These are phyloP conservation scores for Phaseolus lunatus DNA, from an alignment of 306 rosid species.

Conservation along the genomic window DNA sequence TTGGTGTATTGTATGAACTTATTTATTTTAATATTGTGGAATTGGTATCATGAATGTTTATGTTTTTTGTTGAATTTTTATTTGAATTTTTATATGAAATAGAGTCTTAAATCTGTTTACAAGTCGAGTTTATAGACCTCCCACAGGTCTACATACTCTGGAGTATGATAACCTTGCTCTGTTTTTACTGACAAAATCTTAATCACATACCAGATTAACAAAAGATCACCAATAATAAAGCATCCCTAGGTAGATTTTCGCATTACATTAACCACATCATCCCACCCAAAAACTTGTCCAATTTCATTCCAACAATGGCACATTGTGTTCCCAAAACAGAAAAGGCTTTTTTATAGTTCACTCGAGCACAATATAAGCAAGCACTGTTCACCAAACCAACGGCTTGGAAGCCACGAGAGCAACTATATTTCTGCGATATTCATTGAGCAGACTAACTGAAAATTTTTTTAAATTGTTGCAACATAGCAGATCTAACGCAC, in stretches of 20 bases:
- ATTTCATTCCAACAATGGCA: constrained; percentile 22
- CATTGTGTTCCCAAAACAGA: constrained; percentile 27
- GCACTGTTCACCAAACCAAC: neutral
- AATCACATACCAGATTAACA: neutral
- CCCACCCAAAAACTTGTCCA: constrained; percentile 13
- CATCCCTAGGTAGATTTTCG: neutral
- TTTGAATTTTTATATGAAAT: no score
- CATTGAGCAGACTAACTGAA: constrained; percentile 14
- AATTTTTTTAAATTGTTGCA: constrained; percentile 19
- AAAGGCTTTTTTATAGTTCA: neutral
- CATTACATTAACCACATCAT: constrained; percentile 25
- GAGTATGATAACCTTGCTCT: no score
- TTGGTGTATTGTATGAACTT: no score
- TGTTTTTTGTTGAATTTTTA: no score
- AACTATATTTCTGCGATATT: constrained; percentile 14
- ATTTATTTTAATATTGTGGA: no score
- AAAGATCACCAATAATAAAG: constrained; percentile 30
- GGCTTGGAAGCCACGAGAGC: neutral
- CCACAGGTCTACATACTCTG: no score
- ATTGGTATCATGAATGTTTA: no score
- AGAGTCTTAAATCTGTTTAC: no score
- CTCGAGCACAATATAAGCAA: neutral
- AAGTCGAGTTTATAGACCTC: no score
- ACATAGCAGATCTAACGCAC: constrained; percentile 18
- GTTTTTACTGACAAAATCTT: neutral